These are phyloP conservation scores for Allomyces javanicus DNA, from an alignment of 192 early-diverging fungal species.

Conservation along the genomic window DNA sequence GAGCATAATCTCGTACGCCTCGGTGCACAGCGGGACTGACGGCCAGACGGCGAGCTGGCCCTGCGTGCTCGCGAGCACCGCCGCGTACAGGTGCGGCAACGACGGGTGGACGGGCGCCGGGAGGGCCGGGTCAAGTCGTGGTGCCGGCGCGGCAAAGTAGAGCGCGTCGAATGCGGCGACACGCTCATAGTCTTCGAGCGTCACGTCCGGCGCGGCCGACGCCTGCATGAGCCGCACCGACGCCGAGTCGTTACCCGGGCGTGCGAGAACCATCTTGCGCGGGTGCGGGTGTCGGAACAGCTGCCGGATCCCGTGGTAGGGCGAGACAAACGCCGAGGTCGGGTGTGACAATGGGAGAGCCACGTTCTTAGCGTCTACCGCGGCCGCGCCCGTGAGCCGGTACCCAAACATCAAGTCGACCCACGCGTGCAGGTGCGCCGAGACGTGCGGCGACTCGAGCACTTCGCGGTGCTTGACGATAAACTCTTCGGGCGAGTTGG, in stretches of 20 bases:
- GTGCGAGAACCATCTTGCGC: neutral
- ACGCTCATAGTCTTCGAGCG: no score
- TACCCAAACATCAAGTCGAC: constrained; percentile 80
- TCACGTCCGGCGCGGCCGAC: no score
- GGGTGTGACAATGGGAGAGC: constrained; percentile 22
- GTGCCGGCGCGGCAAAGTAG: no score
- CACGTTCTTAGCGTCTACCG: constrained; percentile 59
- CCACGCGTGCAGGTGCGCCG: constrained; percentile 57
- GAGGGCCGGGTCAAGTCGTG: no score
- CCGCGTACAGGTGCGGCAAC: no score
- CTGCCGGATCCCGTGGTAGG: constrained; percentile 2
- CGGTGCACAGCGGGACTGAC: neutral
- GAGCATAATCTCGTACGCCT: neutral
- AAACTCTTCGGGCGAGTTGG: constrained; percentile 56
- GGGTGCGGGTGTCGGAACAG: constrained; percentile 1
- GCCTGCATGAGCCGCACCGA: no score
- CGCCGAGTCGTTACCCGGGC: no score
- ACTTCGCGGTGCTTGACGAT: constrained; percentile 61
- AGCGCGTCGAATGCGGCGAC: no score
- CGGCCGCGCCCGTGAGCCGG: constrained; percentile 55
- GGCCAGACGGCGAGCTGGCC: neutral
- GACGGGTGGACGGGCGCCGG: no score
- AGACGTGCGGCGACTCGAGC: constrained; percentile 53
- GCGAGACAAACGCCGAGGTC: neutral
- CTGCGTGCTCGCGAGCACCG: no score